Evolutionary conservation across 1,284 basidiomycete genomes (phyloP).

Genomic region (Cutaneotrichosporon arboriforme): DNA sequence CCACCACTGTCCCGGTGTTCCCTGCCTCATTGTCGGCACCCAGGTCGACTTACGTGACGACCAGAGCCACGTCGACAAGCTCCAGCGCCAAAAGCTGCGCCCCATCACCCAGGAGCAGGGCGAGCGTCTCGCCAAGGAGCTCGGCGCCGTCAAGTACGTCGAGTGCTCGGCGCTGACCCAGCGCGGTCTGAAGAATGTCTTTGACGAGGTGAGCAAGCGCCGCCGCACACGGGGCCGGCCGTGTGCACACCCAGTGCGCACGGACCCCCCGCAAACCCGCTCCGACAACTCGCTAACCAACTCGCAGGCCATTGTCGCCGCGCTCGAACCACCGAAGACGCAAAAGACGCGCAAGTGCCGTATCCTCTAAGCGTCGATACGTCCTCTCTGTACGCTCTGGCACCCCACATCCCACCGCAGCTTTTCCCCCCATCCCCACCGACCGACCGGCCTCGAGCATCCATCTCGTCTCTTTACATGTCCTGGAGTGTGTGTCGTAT

Average conservation of each 20-base stretch:
- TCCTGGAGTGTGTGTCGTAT: conserved; percentile 17
- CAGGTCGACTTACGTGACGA: conserved; percentile 98
- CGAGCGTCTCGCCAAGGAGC: conserved; percentile 86
- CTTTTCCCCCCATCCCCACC: neutral
- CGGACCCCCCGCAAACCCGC: too few relatives aligned
- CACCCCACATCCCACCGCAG: neutral
- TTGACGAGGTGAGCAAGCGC: conserved; percentile 79
- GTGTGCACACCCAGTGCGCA: too few relatives aligned
- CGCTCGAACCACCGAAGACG: conserved; percentile 78
- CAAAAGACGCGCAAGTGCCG: neutral
- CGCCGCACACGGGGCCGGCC: neutral
- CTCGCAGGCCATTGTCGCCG: conserved; percentile 91
- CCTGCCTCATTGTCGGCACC: conserved; percentile 97
- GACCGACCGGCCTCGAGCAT: conserved; percentile 6
- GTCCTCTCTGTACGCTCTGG: neutral
- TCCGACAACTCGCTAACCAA: neutral
- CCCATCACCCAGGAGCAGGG: conserved; percentile 85
- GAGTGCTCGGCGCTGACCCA: conserved; percentile 99
- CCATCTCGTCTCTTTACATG: conserved; percentile 15
- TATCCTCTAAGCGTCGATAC: neutral
- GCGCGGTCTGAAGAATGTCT: conserved; percentile 99
- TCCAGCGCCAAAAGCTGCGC: conserved; percentile 90
- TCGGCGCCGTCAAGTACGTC: conserved; percentile 97
- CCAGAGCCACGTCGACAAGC: conserved; percentile 85
- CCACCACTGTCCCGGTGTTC: conserved; percentile 99